Evolutionary conservation across 129 eudicot species (phyloP).

Genomic region (Glebionis coronaria): DNA sequence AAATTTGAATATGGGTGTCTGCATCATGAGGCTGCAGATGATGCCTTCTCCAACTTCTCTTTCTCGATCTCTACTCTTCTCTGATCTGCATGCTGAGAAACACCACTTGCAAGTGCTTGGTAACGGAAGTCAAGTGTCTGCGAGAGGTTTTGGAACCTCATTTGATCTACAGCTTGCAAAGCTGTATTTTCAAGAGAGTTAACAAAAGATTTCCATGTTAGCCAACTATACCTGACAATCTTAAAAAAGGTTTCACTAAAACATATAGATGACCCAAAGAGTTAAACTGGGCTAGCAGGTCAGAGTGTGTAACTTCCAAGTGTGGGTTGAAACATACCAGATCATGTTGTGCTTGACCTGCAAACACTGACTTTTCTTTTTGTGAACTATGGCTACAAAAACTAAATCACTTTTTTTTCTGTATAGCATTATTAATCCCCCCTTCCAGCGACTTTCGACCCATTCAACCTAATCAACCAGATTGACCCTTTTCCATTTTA

Average conservation of each 20-base stretch:
- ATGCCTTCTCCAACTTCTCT: constrained; percentile 68
- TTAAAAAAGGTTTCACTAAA: not conserved
- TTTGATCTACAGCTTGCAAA: constrained; percentile 76
- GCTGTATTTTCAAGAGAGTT: constrained; percentile 24
- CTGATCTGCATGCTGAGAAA: constrained; percentile 86
- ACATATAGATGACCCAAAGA: no score
- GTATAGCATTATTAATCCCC: no score
- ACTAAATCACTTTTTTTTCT: no score
- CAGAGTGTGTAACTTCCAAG: no score
- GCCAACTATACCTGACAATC: not conserved
- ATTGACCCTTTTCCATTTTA: no score
- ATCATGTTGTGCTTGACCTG: no score
- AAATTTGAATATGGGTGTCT: not conserved
- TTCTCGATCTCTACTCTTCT: constrained; percentile 83
- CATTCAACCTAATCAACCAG: no score
- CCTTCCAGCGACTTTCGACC: no score
- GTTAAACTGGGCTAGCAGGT: no score
- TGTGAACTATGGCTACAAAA: no score
- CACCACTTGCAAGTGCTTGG: constrained; percentile 85
- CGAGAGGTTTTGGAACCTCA: constrained; percentile 78
- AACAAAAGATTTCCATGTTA: not conserved
- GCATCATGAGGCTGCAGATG: constrained; percentile 42
- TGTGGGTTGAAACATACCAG: no score
- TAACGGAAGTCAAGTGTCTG: constrained; percentile 78
- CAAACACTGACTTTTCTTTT: no score